Evolutionary conservation across 345 rosid species (phyloP).

Genomic region (Stellera chamaejasme): DNA sequence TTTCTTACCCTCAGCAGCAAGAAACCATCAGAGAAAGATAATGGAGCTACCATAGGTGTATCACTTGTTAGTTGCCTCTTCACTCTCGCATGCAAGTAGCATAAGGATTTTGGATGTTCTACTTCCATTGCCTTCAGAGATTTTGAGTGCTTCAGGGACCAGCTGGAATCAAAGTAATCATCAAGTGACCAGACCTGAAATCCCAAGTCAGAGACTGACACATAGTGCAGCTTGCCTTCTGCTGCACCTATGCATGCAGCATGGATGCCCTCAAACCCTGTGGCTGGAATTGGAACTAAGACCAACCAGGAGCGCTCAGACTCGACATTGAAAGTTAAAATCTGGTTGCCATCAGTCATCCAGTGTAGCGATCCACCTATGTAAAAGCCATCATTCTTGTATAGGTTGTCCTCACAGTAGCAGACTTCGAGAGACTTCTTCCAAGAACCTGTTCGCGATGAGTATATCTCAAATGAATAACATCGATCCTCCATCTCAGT

Average conservation of each 20-base stretch:
- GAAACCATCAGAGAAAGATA: slow-evolving; percentile 32
- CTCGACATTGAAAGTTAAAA: slow-evolving; percentile 25
- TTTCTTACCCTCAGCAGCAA: slow-evolving; percentile 23
- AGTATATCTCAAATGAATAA: slow-evolving; percentile 23
- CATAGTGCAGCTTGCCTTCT: slow-evolving; percentile 19
- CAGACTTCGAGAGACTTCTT: slow-evolving; percentile 28
- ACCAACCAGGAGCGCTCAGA: slow-evolving; percentile 28
- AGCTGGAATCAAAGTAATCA: slow-evolving; percentile 27
- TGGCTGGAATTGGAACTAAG: slow-evolving; percentile 23
- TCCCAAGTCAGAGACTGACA: slow-evolving; percentile 25
- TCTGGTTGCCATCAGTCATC: slow-evolving; percentile 26
- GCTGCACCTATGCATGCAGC: slow-evolving; percentile 36
- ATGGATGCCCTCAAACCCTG: slow-evolving; percentile 12
- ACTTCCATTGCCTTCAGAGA: slow-evolving; percentile 23
- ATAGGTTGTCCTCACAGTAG: slow-evolving; percentile 11
- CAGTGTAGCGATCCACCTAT: slow-evolving; percentile 30
- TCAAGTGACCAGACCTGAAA: slow-evolving; percentile 33
- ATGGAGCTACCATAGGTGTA: slow-evolving; percentile 26
- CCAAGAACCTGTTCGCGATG: slow-evolving; percentile 22
- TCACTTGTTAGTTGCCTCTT: background rate
- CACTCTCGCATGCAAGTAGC: slow-evolving; percentile 14
- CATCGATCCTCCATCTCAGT: slow-evolving; percentile 2
- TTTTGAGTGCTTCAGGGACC: slow-evolving; percentile 25
- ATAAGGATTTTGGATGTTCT: slow-evolving; percentile 13
- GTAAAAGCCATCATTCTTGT: slow-evolving; percentile 26